phyloP scores from a whole-genome alignment of 164 flowering plant genomes.

The Vitis amurensis region DNA sequence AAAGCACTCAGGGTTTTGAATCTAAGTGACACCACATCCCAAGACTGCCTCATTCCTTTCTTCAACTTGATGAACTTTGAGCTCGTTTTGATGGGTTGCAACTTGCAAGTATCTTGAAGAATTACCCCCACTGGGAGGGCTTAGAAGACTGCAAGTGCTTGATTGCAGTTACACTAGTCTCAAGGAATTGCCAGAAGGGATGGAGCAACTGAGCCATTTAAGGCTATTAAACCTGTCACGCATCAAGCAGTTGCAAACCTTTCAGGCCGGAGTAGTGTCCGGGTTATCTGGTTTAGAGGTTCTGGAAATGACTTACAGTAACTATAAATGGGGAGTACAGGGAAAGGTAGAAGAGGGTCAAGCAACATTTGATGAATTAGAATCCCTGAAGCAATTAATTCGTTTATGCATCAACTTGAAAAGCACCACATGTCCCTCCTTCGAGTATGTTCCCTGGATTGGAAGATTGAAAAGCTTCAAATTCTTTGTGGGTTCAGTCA shows the following conservation, averaged over 20 bases:
- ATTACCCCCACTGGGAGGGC: conserved; percentile 18
- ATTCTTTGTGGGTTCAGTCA: background rate
- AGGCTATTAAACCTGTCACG: conserved; percentile 18
- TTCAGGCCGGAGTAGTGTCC: conserved; percentile 7
- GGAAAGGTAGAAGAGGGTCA: background rate
- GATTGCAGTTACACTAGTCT: conserved; percentile 21
- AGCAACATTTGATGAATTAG: conserved; percentile 16
- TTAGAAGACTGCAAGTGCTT: conserved; percentile 17
- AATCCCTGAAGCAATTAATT: background rate
- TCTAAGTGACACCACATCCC: conserved; percentile 16
- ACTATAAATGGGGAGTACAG: conserved; percentile 6
- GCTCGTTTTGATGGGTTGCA: conserved; percentile 20
- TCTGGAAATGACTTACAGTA: conserved; percentile 22
- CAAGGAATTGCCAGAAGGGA: conserved; percentile 19
- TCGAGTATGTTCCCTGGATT: conserved; percentile 5
- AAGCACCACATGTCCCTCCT: background rate
- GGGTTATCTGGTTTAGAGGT: conserved; percentile 10
- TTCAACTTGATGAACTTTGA: conserved; percentile 6
- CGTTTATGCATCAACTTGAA: conserved; percentile 1
- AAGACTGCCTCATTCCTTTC: conserved; percentile 18
- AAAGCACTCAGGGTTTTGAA: conserved; percentile 17
- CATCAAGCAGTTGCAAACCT: conserved; percentile 10
- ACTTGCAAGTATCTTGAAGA: conserved; percentile 10
- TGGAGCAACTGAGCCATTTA: conserved; percentile 13
- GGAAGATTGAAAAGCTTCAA: conserved; percentile 7